Percentiles rank a stretch among this genome's conserved stretches.
Conservation (phyloP, 2,329 filamentous ascomycete species). For the Hypoxylon rubiginosum region DNA sequence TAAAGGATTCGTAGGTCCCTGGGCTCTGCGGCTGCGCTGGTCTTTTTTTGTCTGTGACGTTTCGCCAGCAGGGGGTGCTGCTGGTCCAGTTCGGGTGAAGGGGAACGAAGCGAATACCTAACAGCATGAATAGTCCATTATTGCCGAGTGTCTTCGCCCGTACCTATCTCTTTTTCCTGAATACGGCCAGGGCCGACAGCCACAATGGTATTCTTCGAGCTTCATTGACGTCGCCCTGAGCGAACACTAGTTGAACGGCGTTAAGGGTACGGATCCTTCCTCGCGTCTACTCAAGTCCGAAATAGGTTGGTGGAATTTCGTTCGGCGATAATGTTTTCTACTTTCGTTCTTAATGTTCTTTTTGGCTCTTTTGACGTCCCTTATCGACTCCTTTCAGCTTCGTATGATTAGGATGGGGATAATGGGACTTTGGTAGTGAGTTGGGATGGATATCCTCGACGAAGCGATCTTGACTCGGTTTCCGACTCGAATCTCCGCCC, state of each 20-base stretch:
- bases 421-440: neutral
- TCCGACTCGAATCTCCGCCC: neutral
- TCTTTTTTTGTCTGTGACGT: constrained; percentile 16
- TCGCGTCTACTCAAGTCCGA: constrained; percentile 16
- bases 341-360: constrained; percentile 3
- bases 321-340: constrained; percentile 9
- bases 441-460: neutral
- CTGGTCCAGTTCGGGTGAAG: constrained; percentile 1
- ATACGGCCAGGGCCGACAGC: neutral
- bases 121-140: neutral
- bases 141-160: neutral
- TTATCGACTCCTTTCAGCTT: neutral
- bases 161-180: neutral
- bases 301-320: neutral
- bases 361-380: constrained; percentile 1
- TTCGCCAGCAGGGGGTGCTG: constrained; percentile 8
- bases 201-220: neutral
- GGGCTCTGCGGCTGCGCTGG: constrained; percentile 13
- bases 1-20: constrained; percentile 15
- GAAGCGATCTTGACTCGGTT: neutral
- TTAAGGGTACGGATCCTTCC: constrained; percentile 12
- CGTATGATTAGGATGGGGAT: neutral
- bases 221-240: constrained; percentile 14
- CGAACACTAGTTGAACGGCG: neutral
- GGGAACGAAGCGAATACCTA: neutral